Base-by-base conservation (phyloP, 192 early-diverging fungal genomes). In the Coemansia sp. region DNA sequence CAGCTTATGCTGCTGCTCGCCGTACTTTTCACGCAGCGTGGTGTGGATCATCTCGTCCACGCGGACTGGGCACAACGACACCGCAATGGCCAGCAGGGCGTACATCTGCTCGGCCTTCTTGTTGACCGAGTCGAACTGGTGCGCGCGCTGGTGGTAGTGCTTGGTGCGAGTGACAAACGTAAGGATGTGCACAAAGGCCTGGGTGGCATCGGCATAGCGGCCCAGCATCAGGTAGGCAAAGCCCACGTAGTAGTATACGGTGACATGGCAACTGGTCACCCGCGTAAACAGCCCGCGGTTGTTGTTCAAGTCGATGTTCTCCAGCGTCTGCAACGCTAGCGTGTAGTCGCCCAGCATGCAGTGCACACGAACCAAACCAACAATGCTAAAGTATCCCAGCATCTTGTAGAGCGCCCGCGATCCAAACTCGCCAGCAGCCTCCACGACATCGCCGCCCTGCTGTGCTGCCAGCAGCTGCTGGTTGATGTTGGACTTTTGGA, bases 181-280 rank as follows among this genome's bases (percentile, higher is more conserved):
- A 51, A 95, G 82, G 63, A 97, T 89, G 65, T 92, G 90, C 16
- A 87, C 86, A 78, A 95, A 93, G 7, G 90, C 85, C 65, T 87
- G 89, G 79, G 94, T 92, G 47, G 95, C 95, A 65, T 98, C 95
- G 37, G 92, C 85, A 65, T 95, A 98, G 59, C 95, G 82, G 43
- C 93, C 81, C 92, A 96, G 91, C 95, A 98, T 98, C 90, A 95
- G 86, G 82, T 96, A 98, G 30, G 93, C 85, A 68, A 98, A 96
- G 38, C 93, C 95, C 31, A 95, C 90, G 77, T 96, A 95, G 81
- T 98, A 98, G 83, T 91, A 96, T 9, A 92, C 91, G 15, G 93
- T 94, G 30, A 97, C 92, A 64, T 97, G 92, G 82, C 94, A 95
- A 5, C 92, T 92, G n/a, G 92, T 94, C 5, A 97, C 94, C 31